Conservation (phyloP, 805 yeast species). For the Saccharomycopsis synnaedendra region DNA sequence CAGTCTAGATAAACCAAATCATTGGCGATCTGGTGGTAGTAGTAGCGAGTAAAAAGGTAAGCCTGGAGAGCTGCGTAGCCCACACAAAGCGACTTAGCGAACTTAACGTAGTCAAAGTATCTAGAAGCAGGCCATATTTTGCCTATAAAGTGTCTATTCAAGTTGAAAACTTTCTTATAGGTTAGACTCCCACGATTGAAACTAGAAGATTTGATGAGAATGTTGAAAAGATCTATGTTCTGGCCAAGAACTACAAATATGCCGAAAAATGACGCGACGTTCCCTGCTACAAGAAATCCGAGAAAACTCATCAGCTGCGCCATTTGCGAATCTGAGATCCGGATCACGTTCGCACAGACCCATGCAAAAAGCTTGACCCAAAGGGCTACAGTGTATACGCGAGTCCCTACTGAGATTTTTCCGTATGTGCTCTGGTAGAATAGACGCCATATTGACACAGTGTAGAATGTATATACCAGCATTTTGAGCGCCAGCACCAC, state of each 20-base stretch:
- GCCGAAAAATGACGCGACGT: conserved; percentile 1
- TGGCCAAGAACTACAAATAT: conserved; percentile 8
- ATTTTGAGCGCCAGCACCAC: conserved; percentile 6
- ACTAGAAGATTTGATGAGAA: conserved; percentile 9
- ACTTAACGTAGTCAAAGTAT: conserved; percentile 1
- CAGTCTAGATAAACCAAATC: conserved; percentile 13
- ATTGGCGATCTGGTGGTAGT: conserved; percentile 16
- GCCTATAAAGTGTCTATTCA: not conserved
- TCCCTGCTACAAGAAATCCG: conserved; percentile 2
- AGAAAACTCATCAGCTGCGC: conserved; percentile 9
- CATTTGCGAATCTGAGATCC: conserved; percentile 12
- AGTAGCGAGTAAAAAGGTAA: conserved; percentile 9
- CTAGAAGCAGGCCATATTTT: not conserved
- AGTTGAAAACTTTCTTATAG: conserved; percentile 6
- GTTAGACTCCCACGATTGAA: conserved; percentile 6
- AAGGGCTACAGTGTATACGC: not conserved
- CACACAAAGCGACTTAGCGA: conserved; percentile 4
- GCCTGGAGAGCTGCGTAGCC: conserved; percentile 3
- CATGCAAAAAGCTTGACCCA: conserved; percentile 3
- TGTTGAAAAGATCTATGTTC: conserved; percentile 8
- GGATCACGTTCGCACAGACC: conserved; percentile 5
- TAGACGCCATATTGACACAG: conserved; percentile 1
- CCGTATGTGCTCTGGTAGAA: conserved; percentile 1
- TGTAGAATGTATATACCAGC: not conserved
- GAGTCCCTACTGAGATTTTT: conserved; percentile 1